Percentiles rank a stretch among this genome's conserved stretches.
Conservation (phyloP, 768 basidiomycete genomes). For the Leccinum boreale region DNA sequence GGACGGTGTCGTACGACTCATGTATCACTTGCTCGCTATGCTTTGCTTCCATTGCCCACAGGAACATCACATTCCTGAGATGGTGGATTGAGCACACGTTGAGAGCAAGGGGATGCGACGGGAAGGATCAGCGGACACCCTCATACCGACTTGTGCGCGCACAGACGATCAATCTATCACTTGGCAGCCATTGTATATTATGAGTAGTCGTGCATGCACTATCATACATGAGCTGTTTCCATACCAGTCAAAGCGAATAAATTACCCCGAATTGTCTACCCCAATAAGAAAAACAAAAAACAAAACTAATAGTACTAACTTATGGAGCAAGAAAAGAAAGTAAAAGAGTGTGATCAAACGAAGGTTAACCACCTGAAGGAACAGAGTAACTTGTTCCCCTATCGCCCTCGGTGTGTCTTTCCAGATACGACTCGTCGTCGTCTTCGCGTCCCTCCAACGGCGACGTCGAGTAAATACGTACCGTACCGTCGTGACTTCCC, state of each 20-base stretch:
- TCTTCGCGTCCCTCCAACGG: constrained; percentile 22
- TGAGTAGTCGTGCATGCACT: constrained; percentile 13
- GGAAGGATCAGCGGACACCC: background rate
- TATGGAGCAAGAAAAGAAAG: constrained; percentile 1
- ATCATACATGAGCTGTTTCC: constrained; percentile 27
- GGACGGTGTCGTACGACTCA: constrained; percentile 17
- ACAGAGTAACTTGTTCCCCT: constrained; percentile 24
- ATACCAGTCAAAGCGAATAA: constrained; percentile 24
- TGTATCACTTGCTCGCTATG: constrained; percentile 15
- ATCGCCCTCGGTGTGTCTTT: constrained; percentile 23
- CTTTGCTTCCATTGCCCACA: constrained; percentile 25
- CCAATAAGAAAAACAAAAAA: constrained; percentile 14
- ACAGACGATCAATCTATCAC: constrained; percentile 6
- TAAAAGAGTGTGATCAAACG: constrained; percentile 4
- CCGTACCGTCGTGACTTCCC: constrained; percentile 72
- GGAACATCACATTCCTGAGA: constrained; percentile 12
- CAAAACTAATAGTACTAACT: constrained; percentile 4
- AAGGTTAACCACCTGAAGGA: constrained; percentile 26
- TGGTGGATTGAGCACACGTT: constrained; percentile 19
- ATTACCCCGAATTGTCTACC: constrained; percentile 14
- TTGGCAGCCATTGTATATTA: constrained; percentile 19
- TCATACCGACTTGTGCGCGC: background rate
- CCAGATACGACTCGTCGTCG: constrained; percentile 24
- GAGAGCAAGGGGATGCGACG: constrained; percentile 2
- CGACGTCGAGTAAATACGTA: constrained; percentile 67